These are phyloP conservation scores for Alternaria brassicae DNA, from an alignment of 2,329 filamentous ascomycete species.

Conservation along the genomic window DNA sequence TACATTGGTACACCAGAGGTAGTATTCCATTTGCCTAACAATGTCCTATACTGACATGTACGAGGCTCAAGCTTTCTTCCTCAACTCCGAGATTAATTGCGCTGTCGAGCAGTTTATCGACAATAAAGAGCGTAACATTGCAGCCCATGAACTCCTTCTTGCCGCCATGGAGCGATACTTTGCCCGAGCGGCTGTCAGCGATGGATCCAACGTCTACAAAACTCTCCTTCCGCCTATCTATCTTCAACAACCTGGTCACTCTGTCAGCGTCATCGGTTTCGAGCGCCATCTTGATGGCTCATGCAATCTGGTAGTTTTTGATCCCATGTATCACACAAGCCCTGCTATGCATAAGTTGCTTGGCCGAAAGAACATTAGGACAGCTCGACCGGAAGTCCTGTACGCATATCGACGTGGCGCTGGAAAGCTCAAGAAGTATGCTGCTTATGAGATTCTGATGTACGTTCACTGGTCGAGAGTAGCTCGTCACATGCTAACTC, in stretches of 20 bases:
- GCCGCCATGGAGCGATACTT: slow-evolving; percentile 78
- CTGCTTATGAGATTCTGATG: slow-evolving; percentile 81
- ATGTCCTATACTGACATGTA: slow-evolving; percentile 17
- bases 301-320: slow-evolving; percentile 81
- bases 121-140: slow-evolving; percentile 54
- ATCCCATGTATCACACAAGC: slow-evolving; percentile 80
- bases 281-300: slow-evolving; percentile 71
- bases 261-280: slow-evolving; percentile 86
- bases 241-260: slow-evolving; percentile 89
- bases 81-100: slow-evolving; percentile 67
- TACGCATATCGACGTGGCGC: slow-evolving; percentile 72
- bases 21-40: slow-evolving; percentile 19
- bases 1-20: slow-evolving; percentile 95
- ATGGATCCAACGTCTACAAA: slow-evolving; percentile 66
- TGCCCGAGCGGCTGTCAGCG: slow-evolving; percentile 58
- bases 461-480: slow-evolving; percentile 51
- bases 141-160: slow-evolving; percentile 65
- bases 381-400: slow-evolving; percentile 64
- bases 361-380: slow-evolving; percentile 57
- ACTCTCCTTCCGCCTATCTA: slow-evolving; percentile 85
- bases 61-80: slow-evolving; percentile 80
- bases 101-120: slow-evolving; percentile 61
- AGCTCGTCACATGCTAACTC: slow-evolving; percentile 8
- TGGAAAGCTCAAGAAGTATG: slow-evolving; percentile 72
- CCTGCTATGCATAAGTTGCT: slow-evolving; percentile 66